Base-by-base conservation (phyloP, 345 rosid genomes). In the Rubroshorea leprosula region DNA sequence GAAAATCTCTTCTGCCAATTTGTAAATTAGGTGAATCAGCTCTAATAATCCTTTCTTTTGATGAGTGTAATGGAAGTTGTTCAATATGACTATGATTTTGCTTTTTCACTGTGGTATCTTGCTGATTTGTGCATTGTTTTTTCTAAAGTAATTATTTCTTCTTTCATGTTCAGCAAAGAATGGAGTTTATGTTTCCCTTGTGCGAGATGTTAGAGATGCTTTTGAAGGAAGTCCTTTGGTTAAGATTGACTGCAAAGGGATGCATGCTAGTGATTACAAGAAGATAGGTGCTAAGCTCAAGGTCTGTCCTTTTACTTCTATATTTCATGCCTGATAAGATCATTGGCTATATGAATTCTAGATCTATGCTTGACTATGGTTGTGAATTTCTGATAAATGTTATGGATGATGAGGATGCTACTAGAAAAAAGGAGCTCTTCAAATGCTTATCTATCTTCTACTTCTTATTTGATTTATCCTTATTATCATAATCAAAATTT, bases 261-360 rank as follows among this genome's bases (percentile, higher is more conserved):
- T 92, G 88, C 79, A 89, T 54, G 82, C 90, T 39, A 82, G 84
- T 60, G 96, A 92, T 61, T 86, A 89, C 78, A 92, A 89, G 81
- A 92, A 89, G 67, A 65, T 92, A 61, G 96, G 96, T 62, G 95
- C 98, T 60, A 92, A 86, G 74, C 96, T 92, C 60, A 92, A 81
- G 96, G 96, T 87, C 58, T 27, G 29, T 61, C 29, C 18, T 25
- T 58, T 21, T 31, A 24, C 19, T 47, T 23, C 54, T 60, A 48
- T 55, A 22, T 49, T 59, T 23, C 16, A 13, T 44, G 14, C 17
- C 3, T 2, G 3, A 11, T 39, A 6, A 7, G 16, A 3, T 27
- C 8, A 6, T n/a, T n/a, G 23, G 17, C 50, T 45, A 14, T 26
- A 35, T 53, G 38, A 19, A 11, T 45, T 23, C 5, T 46, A 5